These are phyloP conservation scores for Puccinellia tenuiflora DNA, from an alignment of 176 grass and related monocot genomes.

Conservation along the genomic window DNA sequence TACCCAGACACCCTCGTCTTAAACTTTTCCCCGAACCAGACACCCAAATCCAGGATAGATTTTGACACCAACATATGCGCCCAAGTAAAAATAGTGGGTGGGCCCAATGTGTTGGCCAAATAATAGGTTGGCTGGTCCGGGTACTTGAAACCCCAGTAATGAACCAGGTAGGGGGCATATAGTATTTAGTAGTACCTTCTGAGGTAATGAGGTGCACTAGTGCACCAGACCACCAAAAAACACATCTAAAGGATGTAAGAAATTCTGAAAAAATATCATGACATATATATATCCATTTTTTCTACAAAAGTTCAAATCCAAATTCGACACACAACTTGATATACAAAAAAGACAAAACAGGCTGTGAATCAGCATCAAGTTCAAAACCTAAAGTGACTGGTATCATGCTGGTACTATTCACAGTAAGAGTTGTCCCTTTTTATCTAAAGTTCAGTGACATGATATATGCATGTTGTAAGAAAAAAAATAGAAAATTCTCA, in stretches of 20 bases:
- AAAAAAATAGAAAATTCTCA: neutral
- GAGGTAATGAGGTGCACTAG: neutral
- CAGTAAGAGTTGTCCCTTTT: neutral
- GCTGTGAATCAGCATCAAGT: neutral
- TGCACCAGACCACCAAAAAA: neutral
- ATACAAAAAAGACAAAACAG: neutral
- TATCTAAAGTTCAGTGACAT: neutral
- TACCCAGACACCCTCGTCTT: neutral
- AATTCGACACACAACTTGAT: neutral
- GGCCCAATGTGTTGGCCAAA: neutral
- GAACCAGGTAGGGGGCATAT: neutral
- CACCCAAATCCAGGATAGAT: neutral
- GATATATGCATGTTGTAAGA: neutral
- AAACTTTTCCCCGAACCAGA: neutral
- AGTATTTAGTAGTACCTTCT: neutral
- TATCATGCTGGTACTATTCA: neutral
- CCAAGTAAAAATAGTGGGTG: neutral
- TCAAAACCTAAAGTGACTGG: neutral
- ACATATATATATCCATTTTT: neutral
- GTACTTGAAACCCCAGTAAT: neutral
- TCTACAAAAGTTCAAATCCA: neutral
- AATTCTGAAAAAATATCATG: neutral
- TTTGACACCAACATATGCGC: neutral
- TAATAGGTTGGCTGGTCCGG: neutral
- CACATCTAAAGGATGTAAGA: neutral